Base-by-base conservation (phyloP, 768 basidiomycete species). In the Cystofilobasidium ferigula region DNA sequence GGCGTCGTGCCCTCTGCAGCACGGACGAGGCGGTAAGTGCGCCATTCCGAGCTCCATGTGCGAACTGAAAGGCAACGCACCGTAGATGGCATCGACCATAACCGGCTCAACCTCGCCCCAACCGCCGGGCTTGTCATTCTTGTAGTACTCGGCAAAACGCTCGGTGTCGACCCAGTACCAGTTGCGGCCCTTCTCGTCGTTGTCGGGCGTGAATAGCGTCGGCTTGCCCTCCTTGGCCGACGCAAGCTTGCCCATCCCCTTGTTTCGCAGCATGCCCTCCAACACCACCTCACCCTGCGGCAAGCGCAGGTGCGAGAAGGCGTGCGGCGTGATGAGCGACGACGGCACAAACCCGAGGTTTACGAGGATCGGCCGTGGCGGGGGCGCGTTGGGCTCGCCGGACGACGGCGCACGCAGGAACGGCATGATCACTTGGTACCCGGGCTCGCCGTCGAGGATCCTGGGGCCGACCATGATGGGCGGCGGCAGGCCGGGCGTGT, bases 101-200 rank as follows among this genome's bases (percentile, higher is more conserved):
- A 98, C 90, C 36, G 89, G 87, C 72, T 53, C 28, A 26, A 67
- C 59, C 34, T 61, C 45, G n/a, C 65, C 65, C 53, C 51, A 54
- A 6, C 51, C 30, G 20, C 57, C 57, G 8, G 57, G 35, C 22
- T 43, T 35, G n/a, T 40, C 24, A 24, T 42, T 58, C 40, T 43
- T 34, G 42, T 56, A 67, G 35, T 67, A 68, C 58, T 85, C 80
- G 9, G 86, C 84, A 85, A 99, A 90, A 30, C 83, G 81, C 22
- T 82, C 81, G 8, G 91, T 81, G 73, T 98, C 90, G 24, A 83
- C 83, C 88, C 91, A 99, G 72, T 88, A 90, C 93, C 94, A 99
- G 74, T 85, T 82, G 14, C 86, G 86, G 60, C 83, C 80, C 54
- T 81, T 81, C 0, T 88, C 86, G 48, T 83, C 80, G 74, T 99